Evolutionary conservation across 805 yeast genomes (phyloP), one percentile per base, ranked within the genome.

Genomic region (Sungouiozyma intestinalis): DNA sequence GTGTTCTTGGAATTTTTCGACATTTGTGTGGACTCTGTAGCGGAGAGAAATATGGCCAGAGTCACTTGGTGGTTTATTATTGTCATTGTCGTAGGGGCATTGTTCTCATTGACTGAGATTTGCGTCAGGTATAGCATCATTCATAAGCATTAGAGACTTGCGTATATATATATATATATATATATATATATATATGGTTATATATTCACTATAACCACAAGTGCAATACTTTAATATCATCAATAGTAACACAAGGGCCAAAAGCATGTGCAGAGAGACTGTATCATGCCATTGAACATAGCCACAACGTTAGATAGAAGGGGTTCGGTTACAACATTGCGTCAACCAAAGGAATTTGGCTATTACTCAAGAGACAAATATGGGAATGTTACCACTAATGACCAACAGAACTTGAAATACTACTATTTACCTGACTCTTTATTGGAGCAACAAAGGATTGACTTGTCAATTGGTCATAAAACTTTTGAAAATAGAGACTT

Each of bases 1-100:
- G 96, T 92, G 21, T 92, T 90, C 53, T 67, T 92, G 55, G 98
- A 92, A 56, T 84, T 92, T 54, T 85, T 86, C 57, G 95, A 88
- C 54, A 83, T 92, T 42, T 79, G 92, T 48, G 87, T 90, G 16
- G 97, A 92, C 57, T 85, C 95, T 37, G 81, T 92, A 49, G 95
- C 95, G 5, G 97, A 92, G 63, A 75, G 81, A 47, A 87, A 86
- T 56, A 90, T 92, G 75, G 85, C 87, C 21, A 71, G 94, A 52
- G 85, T 92, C 45, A 88, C 97, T 1, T 79, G 86, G 77, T 80
- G 90, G 74, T 79, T 92, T 45, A 85, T 92, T 43, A 68, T 81
- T 18, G 82, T 92, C 16, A 85, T 92, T 49, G 77, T 81, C 32
- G 61, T 88, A 35, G 83, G 90, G 46, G 75, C 90, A 36, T 58